Evolutionary conservation across 768 basidiomycete genomes (phyloP), one percentile per base, ranked within the genome.

Genomic region (Tricholoma terreum): DNA sequence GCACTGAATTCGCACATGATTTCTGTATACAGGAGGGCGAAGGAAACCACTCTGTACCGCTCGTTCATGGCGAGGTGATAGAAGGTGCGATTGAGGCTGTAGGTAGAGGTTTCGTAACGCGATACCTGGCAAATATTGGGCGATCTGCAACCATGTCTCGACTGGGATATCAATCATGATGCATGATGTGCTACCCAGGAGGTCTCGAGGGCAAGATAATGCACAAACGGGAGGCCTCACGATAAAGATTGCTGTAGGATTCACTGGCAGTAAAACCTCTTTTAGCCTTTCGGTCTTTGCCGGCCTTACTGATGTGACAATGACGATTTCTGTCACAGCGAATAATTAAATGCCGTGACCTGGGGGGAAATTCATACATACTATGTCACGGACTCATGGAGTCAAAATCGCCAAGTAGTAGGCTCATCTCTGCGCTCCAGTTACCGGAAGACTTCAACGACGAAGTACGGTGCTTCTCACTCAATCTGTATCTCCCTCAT

Each of bases 81-180:
- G 51, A 67, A 63, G 1, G 56, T 35, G 34, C 59, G 52, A 42
- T 64, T 64, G 17, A 67, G 54, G 38, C 63, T 55, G 51, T 64
- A 66, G 1, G 51, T 64, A 66, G 1, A 67, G 59, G 48, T 63
- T 57, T 10, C 57, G 54, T 22, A 67, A 42, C 0, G 55, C 54
- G 22, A 57, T 53, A 27, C 30, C 30, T 24, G 65, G 60, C 35
- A 67, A 63, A 51, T 63, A 66, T 33, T 59, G 50, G 3, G 63
- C 59, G 19, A 66, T 61, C 24, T 58, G 42, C 12, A 61, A 31
- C 66, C 66, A 67, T 12, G 65, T 56, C 17, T 67, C 66, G 17
- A 50, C 46, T 12, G 65, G 65, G 48, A 66, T 31, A n/a, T 55
- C 45, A 17, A 27, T 27, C 24, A 27, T 27, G 6, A 27, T 27